Evolutionary conservation across 352 stramenopile species (phyloP), one percentile per base, ranked within the genome.

Genomic region (Blastocystis sp.): DNA sequence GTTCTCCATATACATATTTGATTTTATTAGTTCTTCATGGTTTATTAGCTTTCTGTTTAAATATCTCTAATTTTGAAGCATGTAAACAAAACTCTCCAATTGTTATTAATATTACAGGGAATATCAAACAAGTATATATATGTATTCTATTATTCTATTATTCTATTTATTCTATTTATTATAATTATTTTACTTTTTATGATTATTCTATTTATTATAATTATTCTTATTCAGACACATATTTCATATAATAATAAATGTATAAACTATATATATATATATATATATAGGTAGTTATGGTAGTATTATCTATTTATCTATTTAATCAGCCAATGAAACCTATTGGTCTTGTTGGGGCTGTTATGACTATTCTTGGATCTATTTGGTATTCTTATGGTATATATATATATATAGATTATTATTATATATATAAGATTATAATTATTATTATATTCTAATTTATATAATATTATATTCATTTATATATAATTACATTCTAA

Each of bases 71-170:
- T 13, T 59, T 59, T 27, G 49, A 59, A 13, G 49, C 49, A 4
- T 36, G 46, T 24, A 59, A 59, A 32, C 19, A 59, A 27, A 40
- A 40, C 46, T 36, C 36, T 6, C 49, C 49, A 3, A 24, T 59
- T 2, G 49, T 59, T 36, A 59, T 59, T 36, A 59, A 59, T 30
- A 40, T 59, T 10, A 40, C 42, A 18, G 49, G 49, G 49, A 59
- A 59, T 28, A 40, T 59, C 36, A 59, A 59, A 32, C 49, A 59
- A n/a, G n/a, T n/a, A n/a, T n/a, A n/a, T n/a, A n/a, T n/a, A n/a
- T n/a, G n/a, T n/a, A n/a, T n/a, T n/a, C n/a, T n/a, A n/a, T n/a
- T n/a, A n/a, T n/a, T n/a, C n/a, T n/a, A n/a, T n/a, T n/a, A n/a
- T n/a, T n/a, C n/a, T n/a, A n/a, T n/a, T n/a, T n/a, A n/a, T n/a